These are phyloP conservation scores for Arthrinium phaeospermum DNA, from an alignment of 2,329 filamentous ascomycete species.

Conservation along the genomic window DNA sequence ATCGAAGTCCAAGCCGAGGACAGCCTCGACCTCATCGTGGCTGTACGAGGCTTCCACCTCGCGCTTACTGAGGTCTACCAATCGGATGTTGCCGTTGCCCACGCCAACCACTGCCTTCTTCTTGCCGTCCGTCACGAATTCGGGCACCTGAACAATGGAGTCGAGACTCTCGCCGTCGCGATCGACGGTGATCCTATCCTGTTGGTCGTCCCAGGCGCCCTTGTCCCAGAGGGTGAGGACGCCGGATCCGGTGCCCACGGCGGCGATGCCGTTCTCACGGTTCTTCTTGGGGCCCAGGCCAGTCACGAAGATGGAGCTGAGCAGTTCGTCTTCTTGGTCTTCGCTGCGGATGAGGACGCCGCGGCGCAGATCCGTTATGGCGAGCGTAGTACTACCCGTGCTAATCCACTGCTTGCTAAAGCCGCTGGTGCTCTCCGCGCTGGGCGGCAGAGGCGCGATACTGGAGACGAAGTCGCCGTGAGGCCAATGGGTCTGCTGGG, in stretches of 20 bases:
- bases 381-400: conserved; percentile 88
- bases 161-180: conserved; percentile 80
- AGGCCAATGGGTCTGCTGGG: conserved; percentile 80
- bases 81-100: conserved; percentile 78
- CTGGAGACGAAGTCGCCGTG: conserved; percentile 94
- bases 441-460: conserved; percentile 80
- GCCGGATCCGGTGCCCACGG: conserved; percentile 77
- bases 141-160: conserved; percentile 73
- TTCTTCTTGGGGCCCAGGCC: conserved; percentile 73
- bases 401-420: conserved; percentile 95
- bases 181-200: conserved; percentile 84
- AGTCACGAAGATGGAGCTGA: conserved; percentile 80
- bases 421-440: conserved; percentile 81
- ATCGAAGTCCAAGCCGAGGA: conserved; percentile 84
- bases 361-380: conserved; percentile 84
- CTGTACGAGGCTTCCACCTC: conserved; percentile 67
- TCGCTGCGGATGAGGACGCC: conserved; percentile 89
- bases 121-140: conserved; percentile 71
- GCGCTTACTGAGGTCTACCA: conserved; percentile 77
- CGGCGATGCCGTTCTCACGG: conserved; percentile 74
- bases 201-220: conserved; percentile 93
- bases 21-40: conserved; percentile 88
- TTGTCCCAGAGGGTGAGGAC: conserved; percentile 93
- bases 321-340: conserved; percentile 91
- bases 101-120: conserved; percentile 81